These are phyloP conservation scores for Heliocybe sulcata DNA, from an alignment of 1,284 basidiomycete genomes.

Conservation along the genomic window DNA sequence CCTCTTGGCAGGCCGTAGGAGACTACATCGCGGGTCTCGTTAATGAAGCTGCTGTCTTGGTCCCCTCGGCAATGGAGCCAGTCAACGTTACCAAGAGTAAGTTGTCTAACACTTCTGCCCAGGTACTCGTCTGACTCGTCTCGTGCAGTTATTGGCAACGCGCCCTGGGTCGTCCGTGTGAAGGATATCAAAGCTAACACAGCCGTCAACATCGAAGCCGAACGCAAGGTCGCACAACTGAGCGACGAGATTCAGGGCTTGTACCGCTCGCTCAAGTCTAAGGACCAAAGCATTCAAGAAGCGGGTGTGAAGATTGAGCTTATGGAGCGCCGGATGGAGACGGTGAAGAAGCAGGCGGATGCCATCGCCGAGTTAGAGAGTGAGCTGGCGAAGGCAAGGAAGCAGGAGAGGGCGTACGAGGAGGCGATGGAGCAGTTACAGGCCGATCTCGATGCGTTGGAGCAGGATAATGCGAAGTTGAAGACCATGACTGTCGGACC, in stretches of 20 bases:
- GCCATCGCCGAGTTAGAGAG: conserved; percentile 75
- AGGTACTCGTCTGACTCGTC: conserved; percentile 1
- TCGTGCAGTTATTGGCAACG: conserved; percentile 64
- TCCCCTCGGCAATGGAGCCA: conserved; percentile 68
- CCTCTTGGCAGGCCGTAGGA: conserved; percentile 74
- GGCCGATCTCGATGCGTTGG: conserved; percentile 79
- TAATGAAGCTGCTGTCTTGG: conserved; percentile 60
- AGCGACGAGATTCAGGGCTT: conserved; percentile 88
- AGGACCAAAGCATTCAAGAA: conserved; percentile 91
- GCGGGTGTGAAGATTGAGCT: conserved; percentile 88
- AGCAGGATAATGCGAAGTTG: conserved; percentile 82
- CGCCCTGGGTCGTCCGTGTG: conserved; percentile 88
- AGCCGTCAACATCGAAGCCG: conserved; percentile 87
- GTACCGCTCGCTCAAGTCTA: conserved; percentile 72
- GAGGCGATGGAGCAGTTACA: conserved; percentile 93
- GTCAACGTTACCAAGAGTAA: conserved; percentile 76
- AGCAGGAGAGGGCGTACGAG: conserved; percentile 85
- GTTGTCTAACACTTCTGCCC: conserved; percentile 17
- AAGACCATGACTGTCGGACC: conserved; percentile 57
- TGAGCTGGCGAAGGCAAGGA: conserved; percentile 74
- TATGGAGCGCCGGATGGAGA: conserved; percentile 89
- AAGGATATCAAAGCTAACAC: conserved; percentile 80
- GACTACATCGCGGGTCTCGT: conserved; percentile 64
- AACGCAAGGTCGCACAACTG: conserved; percentile 78
- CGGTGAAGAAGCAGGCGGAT: conserved; percentile 84